phyloP scores from a whole-genome alignment of 805 yeast genomes.

The Cyberlindnera galapagoensis region DNA sequence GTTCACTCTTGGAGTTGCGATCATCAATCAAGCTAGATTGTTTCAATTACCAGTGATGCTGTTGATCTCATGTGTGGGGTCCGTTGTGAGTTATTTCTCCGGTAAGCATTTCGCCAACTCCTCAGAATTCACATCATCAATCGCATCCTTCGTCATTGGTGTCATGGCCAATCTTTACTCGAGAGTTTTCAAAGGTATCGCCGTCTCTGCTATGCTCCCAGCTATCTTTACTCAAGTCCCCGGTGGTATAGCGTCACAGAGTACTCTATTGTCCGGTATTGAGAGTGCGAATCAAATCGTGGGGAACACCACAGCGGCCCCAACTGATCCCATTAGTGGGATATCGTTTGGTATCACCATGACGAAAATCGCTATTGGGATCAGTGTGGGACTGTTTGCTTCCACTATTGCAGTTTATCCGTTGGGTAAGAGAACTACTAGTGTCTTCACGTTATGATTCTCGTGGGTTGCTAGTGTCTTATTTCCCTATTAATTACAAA shows the following conservation, averaged over 20 bases:
- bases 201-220: slow-evolving; percentile 93
- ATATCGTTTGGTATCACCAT: slow-evolving; percentile 70
- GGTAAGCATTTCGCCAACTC: slow-evolving; percentile 64
- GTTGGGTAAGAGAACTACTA: slow-evolving; percentile 82
- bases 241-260: slow-evolving; percentile 87
- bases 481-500: too few species aligned
- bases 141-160: slow-evolving; percentile 90
- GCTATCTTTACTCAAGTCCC: slow-evolving; percentile 95
- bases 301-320: slow-evolving; percentile 24
- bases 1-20: slow-evolving; percentile 53
- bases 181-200: slow-evolving; percentile 81
- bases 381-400: slow-evolving; percentile 87
- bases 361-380: slow-evolving; percentile 92
- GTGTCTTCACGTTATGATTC: slow-evolving; percentile 73
- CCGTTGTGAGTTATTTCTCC: slow-evolving; percentile 75
- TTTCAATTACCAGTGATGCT: slow-evolving; percentile 85
- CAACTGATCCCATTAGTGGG: slow-evolving; percentile 19
- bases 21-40: slow-evolving; percentile 79
- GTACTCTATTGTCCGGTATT: slow-evolving; percentile 80
- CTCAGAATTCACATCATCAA: slow-evolving; percentile 81
- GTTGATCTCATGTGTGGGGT: slow-evolving; percentile 69
- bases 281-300: slow-evolving; percentile 64
- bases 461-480: too few species aligned
- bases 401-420: slow-evolving; percentile 90
- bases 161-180: slow-evolving; percentile 83